Conservation (phyloP, 2,329 filamentous ascomycete species). For the Arthrobotrys sphaeroides region DNA sequence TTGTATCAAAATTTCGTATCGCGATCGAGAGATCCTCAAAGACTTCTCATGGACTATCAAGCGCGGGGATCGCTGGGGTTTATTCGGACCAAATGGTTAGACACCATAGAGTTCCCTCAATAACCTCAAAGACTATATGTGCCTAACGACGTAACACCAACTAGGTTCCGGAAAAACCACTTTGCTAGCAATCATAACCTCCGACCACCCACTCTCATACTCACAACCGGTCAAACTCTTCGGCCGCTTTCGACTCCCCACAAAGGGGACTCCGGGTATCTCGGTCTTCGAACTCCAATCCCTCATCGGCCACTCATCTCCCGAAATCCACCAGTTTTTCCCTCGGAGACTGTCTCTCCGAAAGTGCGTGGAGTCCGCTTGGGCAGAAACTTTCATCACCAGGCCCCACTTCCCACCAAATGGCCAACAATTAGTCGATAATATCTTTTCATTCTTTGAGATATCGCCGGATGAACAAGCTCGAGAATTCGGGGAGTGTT, state of each 20-base stretch:
- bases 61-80: slow-evolving; percentile 85
- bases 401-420: slow-evolving; percentile 72
- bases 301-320: slow-evolving; percentile 89
- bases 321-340: slow-evolving; percentile 93
- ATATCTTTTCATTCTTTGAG: slow-evolving; percentile 82
- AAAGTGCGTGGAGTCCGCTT: slow-evolving; percentile 82
- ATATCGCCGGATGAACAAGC: slow-evolving; percentile 55
- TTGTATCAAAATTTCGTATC: slow-evolving; percentile 81
- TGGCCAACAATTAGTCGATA: slow-evolving; percentile 71
- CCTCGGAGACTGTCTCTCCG: slow-evolving; percentile 78
- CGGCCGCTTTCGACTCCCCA: slow-evolving; percentile 79
- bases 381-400: slow-evolving; percentile 84
- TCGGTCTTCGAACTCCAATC: slow-evolving; percentile 93
- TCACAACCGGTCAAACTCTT: slow-evolving; percentile 87
- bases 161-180: slow-evolving; percentile 91
- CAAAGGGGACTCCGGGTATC: slow-evolving; percentile 75
- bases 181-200: slow-evolving; percentile 87
- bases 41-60: slow-evolving; percentile 87
- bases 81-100: slow-evolving; percentile 86
- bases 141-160: not conserved
- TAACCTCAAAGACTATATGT: too few species aligned
- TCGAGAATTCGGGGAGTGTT: slow-evolving; percentile 74
- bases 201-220: slow-evolving; percentile 95
- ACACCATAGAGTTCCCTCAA: too few species aligned
- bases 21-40: slow-evolving; percentile 71